A percentile compares a stretch with the other conserved stretches of the same genome.
phyloP scores from a whole-genome alignment of 148 eudicot species.

The Heliamphora exappendiculata region DNA sequence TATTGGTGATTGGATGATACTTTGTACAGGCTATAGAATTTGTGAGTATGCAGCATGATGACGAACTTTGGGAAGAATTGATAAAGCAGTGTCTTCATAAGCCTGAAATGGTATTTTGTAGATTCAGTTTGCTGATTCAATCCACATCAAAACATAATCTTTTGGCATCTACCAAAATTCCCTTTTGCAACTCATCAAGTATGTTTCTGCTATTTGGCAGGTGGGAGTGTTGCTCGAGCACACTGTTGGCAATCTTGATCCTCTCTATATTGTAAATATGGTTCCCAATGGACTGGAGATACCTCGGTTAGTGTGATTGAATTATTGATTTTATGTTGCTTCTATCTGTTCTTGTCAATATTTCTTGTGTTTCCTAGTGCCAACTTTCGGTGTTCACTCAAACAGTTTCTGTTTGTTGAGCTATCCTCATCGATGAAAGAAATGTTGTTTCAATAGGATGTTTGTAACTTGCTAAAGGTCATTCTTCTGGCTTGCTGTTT shows the following conservation, averaged over 20 bases:
- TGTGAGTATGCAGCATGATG: constrained; percentile 91
- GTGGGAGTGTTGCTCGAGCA: constrained; percentile 91
- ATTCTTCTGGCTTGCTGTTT: not conserved
- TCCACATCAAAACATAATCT: not conserved
- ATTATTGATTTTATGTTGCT: not conserved
- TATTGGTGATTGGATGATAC: constrained; percentile 3
- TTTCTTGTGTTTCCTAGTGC: not conserved
- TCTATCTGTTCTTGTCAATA: not conserved
- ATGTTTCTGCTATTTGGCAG: constrained; percentile 31
- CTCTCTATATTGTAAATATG: constrained; percentile 84
- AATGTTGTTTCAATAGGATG: not conserved
- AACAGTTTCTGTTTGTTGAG: not conserved
- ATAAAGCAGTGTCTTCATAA: constrained; percentile 70
- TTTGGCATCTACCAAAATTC: not conserved
- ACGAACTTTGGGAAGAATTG: constrained; percentile 95
- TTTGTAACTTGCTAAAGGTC: not conserved
- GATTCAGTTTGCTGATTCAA: not conserved
- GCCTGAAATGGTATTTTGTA: constrained; percentile 82
- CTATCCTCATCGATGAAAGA: not conserved
- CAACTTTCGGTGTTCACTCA: not conserved
- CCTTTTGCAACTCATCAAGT: not conserved
- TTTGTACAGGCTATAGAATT: constrained; percentile 84
- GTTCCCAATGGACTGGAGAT: constrained; percentile 92
- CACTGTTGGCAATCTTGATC: constrained; percentile 96
- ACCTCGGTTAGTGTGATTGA: constrained; percentile 61